These are phyloP conservation scores for Dillenia suffruticosa DNA, from an alignment of 164 flowering plant species.

Conservation along the genomic window DNA sequence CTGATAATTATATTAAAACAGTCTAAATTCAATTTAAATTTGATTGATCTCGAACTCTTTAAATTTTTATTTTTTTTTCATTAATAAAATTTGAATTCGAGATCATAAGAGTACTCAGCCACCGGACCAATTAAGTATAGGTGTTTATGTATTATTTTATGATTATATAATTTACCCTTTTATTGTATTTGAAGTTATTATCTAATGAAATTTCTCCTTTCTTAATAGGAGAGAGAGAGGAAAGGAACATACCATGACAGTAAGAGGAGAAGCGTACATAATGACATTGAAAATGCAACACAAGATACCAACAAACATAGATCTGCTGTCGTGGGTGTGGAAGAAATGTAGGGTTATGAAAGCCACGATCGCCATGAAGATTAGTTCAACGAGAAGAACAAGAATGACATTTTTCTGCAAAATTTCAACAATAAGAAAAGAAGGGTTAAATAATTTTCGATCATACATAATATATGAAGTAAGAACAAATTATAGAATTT, in stretches of 20 bases:
- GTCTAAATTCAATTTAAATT: no score
- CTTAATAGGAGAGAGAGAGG: not conserved
- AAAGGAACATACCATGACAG: conserved; percentile 32
- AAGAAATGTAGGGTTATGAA: conserved; percentile 14
- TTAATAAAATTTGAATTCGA: no score
- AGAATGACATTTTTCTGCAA: conserved; percentile 25
- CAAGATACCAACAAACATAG: conserved; percentile 47
- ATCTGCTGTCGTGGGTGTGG: conserved; percentile 26
- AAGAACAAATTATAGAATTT: not conserved
- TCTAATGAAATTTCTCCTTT: not conserved
- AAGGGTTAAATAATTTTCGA: not conserved
- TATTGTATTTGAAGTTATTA: not conserved
- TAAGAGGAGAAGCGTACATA: conserved; percentile 70
- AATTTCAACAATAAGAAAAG: not conserved
- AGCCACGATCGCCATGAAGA: conserved; percentile 23
- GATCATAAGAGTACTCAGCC: no score
- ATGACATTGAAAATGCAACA: conserved; percentile 40
- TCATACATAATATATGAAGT: not conserved
- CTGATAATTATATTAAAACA: no score
- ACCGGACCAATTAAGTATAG: no score
- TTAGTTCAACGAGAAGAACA: conserved; percentile 15
- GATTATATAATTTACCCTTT: no score
- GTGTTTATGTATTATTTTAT: no score
- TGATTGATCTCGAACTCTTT: no score
- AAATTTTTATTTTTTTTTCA: no score